A percentile compares a stretch with the other conserved stretches of the same genome.
Evolutionary conservation across 371 early-diverging fungal species (phyloP).

Genomic region (Gilbertella persicaria): DNA sequence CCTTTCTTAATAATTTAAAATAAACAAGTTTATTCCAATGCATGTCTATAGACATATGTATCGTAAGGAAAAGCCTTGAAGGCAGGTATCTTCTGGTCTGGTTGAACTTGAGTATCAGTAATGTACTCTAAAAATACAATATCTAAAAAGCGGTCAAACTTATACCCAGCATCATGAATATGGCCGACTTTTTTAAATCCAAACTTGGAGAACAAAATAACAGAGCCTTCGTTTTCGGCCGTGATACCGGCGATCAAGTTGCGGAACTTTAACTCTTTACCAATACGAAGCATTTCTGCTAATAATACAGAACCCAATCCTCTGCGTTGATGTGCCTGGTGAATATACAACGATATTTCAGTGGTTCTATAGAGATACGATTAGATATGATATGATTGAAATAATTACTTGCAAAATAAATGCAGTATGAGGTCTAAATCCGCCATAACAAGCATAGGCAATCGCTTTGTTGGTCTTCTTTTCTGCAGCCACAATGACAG

Average conservation of each 20-base stretch:
- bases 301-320: constrained; percentile 41
- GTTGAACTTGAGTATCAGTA: constrained; percentile 18
- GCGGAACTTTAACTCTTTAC: constrained; percentile 33
- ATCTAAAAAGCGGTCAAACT: constrained; percentile 48
- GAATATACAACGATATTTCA: constrained; percentile 50
- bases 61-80: constrained; percentile 38
- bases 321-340: constrained; percentile 39
- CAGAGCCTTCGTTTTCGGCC: constrained; percentile 42
- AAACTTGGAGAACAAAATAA: constrained; percentile 32
- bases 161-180: constrained; percentile 43
- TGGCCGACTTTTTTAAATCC: constrained; percentile 37
- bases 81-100: constrained; percentile 15
- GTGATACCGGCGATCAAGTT: constrained; percentile 45
- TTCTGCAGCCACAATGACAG: constrained; percentile 48
- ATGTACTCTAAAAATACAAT: constrained; percentile 41
- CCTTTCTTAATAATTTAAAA: too few relatives aligned
- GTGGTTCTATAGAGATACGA: constrained; percentile 38
- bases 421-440: constrained; percentile 42
- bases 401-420: constrained; percentile 34
- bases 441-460: constrained; percentile 39
- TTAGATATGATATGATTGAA: too few relatives aligned
- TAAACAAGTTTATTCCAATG: constrained; percentile 22
- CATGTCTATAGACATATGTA: constrained; percentile 39
- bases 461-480: constrained; percentile 32
- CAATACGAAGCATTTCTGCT: constrained; percentile 37